phyloP scores from a whole-genome alignment of 2,329 filamentous ascomycete species.

The Alternaria hordeiaustralica region DNA sequence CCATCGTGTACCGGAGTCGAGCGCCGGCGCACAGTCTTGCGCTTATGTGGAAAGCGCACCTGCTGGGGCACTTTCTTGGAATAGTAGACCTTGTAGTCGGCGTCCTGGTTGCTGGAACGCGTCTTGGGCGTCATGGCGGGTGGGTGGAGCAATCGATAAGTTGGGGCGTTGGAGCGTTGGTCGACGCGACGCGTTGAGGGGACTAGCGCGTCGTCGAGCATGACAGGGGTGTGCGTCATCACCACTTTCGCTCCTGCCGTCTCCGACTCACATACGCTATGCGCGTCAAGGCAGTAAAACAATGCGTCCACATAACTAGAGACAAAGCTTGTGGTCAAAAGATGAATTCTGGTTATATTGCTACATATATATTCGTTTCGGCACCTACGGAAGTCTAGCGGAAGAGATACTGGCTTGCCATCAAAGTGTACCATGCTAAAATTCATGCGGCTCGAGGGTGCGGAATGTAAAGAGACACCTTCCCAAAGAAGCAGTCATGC shows the following conservation, averaged over 20 bases:
- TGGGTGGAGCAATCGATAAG: constrained; percentile 5
- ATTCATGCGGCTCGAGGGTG: too few relatives aligned
- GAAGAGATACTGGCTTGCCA: too few relatives aligned
- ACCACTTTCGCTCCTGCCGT: not conserved
- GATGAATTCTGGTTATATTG: too few relatives aligned
- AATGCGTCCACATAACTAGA: too few relatives aligned
- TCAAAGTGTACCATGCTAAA: too few relatives aligned
- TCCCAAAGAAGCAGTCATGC: too few relatives aligned
- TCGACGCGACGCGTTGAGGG: constrained; percentile 32
- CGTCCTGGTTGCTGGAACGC: constrained; percentile 33
- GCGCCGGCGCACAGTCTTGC: constrained; percentile 37
- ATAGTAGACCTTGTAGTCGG: constrained; percentile 38
- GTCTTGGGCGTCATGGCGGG: constrained; percentile 38
- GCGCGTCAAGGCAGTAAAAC: too few relatives aligned
- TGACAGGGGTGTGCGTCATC: constrained; percentile 13
- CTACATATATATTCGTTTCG: too few relatives aligned
- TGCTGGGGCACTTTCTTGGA: constrained; percentile 42
- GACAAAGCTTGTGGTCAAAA: too few relatives aligned
- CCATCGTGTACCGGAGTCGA: constrained; percentile 20
- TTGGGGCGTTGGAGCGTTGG: not conserved
- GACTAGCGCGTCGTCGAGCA: constrained; percentile 2
- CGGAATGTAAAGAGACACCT: too few relatives aligned
- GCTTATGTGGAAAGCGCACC: constrained; percentile 34
- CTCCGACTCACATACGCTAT: too few relatives aligned
- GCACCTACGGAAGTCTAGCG: too few relatives aligned